phyloP scores from a whole-genome alignment of 2,329 filamentous ascomycete genomes.

The Colletotrichum neosansevieriae region DNA sequence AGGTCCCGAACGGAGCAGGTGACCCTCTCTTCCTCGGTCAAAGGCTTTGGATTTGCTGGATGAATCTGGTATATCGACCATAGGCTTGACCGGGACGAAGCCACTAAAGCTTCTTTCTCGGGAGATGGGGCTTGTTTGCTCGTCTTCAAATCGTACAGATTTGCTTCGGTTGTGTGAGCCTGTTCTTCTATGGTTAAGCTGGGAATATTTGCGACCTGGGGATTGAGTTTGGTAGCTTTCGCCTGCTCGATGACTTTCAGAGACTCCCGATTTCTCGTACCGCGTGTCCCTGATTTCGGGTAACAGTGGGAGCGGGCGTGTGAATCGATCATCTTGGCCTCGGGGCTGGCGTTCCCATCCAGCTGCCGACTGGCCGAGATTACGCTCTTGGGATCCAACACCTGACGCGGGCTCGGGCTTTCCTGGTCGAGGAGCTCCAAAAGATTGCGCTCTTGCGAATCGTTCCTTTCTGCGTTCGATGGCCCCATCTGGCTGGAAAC shows the following conservation, averaged over 20 bases:
- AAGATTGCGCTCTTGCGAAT: not conserved
- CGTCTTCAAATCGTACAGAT: constrained; percentile 11
- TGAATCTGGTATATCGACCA: constrained; percentile 46
- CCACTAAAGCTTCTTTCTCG: constrained; percentile 50
- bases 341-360: not conserved
- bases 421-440: not conserved
- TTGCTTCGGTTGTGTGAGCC: not conserved
- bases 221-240: not conserved
- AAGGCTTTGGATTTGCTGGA: constrained; percentile 40
- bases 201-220: not conserved
- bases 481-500: constrained; percentile 8
- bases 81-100: constrained; percentile 51
- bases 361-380: not conserved
- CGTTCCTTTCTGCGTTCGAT: constrained; percentile 3
- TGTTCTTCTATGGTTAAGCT: not conserved
- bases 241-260: not conserved
- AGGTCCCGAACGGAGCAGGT: not conserved
- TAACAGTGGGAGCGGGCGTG: no score
- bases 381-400: not conserved
- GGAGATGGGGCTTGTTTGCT: not conserved
- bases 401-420: not conserved
- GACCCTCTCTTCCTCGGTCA: constrained; percentile 31
- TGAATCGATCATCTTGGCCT: no score
- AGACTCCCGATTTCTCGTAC: not conserved
- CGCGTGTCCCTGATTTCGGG: no score